Conservation (phyloP, 2,329 filamentous ascomycete species). For the Nothophaeocryptopus gaeumannii region DNA sequence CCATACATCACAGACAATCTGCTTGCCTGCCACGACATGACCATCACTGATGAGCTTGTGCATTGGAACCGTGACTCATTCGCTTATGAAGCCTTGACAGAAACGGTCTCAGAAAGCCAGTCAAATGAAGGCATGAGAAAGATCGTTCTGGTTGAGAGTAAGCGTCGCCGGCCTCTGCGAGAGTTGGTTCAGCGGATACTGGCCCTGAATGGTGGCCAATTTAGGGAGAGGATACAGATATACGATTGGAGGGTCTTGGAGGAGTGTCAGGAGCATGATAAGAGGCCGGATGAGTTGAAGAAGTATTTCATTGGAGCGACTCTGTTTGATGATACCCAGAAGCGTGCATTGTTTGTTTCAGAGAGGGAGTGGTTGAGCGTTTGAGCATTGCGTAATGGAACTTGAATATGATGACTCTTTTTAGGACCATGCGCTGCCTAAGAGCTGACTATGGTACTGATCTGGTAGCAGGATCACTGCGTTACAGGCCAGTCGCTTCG, state of each 20-base stretch:
- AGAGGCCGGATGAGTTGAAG: conserved; percentile 17
- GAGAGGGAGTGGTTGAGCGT: conserved; percentile 9
- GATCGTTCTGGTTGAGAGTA: conserved; percentile 33
- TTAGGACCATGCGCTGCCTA: no score
- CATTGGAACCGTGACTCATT: conserved; percentile 35
- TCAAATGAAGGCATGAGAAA: conserved; percentile 32
- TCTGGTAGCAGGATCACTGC: no score
- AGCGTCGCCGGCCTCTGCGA: conserved; percentile 17
- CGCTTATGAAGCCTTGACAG: conserved; percentile 17
- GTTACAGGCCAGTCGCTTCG: no score
- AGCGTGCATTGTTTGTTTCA: conserved; percentile 24
- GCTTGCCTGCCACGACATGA: conserved; percentile 22
- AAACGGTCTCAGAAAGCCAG: conserved; percentile 34
- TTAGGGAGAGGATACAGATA: conserved; percentile 31
- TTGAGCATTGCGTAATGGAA: no score
- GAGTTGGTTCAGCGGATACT: conserved; percentile 19
- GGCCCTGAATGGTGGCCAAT: conserved; percentile 24
- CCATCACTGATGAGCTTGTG: conserved; percentile 10
- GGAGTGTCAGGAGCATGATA: conserved; percentile 20
- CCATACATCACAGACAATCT: conserved; percentile 32
- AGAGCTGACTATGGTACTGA: no score
- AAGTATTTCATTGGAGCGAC: conserved; percentile 30
- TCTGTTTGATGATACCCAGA: conserved; percentile 25
- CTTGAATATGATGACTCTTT: no score
- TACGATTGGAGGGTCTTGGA: conserved; percentile 36